Conservation (phyloP, 106 monocot genomes). For the Platanthera zijinensis region DNA sequence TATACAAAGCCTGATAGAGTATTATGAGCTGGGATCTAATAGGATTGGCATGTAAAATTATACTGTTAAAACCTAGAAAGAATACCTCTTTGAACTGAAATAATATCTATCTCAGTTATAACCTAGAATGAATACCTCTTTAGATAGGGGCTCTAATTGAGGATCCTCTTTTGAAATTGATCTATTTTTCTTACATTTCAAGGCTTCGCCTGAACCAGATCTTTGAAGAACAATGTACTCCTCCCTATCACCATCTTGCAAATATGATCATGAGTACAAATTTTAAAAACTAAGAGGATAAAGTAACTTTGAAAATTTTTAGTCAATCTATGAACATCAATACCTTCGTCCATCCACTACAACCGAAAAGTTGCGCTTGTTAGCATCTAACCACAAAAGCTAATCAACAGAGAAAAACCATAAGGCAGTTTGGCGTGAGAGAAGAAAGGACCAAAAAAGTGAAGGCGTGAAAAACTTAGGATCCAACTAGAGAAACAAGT, state of each 20-base stretch:
- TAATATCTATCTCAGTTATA: neutral
- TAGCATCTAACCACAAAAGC: too few species aligned
- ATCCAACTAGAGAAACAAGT: too few species aligned
- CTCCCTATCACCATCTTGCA: slow-evolving; percentile 21
- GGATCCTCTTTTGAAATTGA: slow-evolving; percentile 49
- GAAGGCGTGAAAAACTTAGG: too few species aligned
- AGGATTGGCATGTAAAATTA: too few species aligned
- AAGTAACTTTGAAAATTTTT: neutral
- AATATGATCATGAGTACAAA: slow-evolving; percentile 1
- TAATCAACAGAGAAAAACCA: too few species aligned
- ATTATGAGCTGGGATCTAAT: too few species aligned
- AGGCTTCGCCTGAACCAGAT: neutral
- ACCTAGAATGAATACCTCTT: slow-evolving; percentile 35
- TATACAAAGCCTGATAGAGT: too few species aligned
- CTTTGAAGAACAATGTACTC: neutral
- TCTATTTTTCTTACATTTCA: slow-evolving; percentile 24
- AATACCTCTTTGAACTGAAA: neutral
- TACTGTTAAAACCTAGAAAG: too few species aligned
- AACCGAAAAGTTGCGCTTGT: slow-evolving; percentile 12
- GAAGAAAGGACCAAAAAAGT: too few species aligned
- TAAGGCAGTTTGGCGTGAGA: too few species aligned
- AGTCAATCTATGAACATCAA: neutral
- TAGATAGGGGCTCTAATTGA: slow-evolving; percentile 55
- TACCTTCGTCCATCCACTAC: slow-evolving; percentile 54
- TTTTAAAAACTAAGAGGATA: neutral